phyloP scores from a whole-genome alignment of 257 asterid species.

The Handroanthus guayacan region DNA sequence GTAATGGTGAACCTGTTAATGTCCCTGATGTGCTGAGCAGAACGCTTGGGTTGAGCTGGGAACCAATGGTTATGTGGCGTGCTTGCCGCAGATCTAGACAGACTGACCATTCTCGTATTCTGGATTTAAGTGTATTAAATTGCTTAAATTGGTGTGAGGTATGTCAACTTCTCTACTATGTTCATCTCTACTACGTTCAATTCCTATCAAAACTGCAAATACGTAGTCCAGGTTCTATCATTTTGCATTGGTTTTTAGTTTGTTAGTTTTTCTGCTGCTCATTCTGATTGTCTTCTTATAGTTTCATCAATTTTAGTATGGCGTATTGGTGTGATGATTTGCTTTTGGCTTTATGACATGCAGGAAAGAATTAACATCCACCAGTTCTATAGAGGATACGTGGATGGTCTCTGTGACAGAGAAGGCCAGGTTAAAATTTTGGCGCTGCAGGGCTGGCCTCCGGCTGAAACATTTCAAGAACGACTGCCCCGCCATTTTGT shows the following conservation, averaged over 20 bases:
- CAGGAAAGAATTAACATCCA: slow-evolving; percentile 12
- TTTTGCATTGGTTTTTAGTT: background rate
- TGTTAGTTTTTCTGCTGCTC: background rate
- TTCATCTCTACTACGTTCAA: background rate
- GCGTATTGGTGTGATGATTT: background rate
- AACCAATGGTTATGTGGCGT: slow-evolving; percentile 18
- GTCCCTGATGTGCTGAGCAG: slow-evolving; percentile 11
- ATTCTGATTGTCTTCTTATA: background rate
- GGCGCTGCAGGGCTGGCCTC: slow-evolving; percentile 6
- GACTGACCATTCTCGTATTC: background rate
- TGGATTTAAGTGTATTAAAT: background rate
- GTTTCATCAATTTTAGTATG: background rate
- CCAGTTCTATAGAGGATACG: background rate
- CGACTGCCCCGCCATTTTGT: background rate
- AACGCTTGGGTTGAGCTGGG: slow-evolving; percentile 14
- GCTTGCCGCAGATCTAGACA: slow-evolving; percentile 9
- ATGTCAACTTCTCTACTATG: background rate
- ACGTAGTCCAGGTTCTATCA: background rate
- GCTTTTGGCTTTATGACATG: slow-evolving; percentile 13
- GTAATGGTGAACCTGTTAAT: background rate
- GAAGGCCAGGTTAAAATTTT: background rate
- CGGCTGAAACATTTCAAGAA: background rate
- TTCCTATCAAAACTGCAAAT: background rate
- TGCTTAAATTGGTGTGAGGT: slow-evolving; percentile 23
- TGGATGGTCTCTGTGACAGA: background rate